phyloP scores from a whole-genome alignment of 768 basidiomycete species.

The Rossbeevera mucosa region DNA sequence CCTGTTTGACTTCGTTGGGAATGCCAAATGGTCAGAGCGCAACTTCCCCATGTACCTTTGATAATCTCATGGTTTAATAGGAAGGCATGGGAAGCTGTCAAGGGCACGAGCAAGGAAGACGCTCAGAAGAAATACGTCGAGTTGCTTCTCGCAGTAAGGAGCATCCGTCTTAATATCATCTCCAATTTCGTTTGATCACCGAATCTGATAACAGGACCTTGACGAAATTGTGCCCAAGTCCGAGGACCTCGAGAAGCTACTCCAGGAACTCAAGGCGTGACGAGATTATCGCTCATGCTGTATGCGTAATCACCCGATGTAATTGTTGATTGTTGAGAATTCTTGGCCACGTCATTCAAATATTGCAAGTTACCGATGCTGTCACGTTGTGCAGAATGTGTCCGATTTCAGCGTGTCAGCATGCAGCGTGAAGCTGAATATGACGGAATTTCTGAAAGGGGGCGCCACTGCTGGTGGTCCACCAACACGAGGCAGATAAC shows the following conservation, averaged over 20 bases:
- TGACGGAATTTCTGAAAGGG: not conserved
- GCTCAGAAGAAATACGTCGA: constrained; percentile 73
- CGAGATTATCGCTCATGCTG: not conserved
- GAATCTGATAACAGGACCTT: constrained; percentile 47
- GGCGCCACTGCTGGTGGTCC: not conserved
- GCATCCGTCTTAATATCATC: not conserved
- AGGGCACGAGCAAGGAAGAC: constrained; percentile 70
- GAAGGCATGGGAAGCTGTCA: constrained; percentile 79
- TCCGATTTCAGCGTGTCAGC: not conserved
- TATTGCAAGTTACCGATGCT: not conserved
- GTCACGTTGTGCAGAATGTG: constrained; percentile 7
- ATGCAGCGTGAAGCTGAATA: not conserved
- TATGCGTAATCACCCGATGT: constrained; percentile 3
- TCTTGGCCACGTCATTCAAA: not conserved
- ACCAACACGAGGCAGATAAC: constrained; percentile 27
- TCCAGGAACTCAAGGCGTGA: constrained; percentile 56
- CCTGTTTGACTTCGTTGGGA: constrained; percentile 79
- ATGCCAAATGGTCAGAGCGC: constrained; percentile 77
- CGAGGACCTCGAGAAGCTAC: constrained; percentile 50
- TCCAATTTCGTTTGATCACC: not conserved
- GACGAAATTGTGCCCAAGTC: constrained; percentile 37
- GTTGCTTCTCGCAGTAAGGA: constrained; percentile 60
- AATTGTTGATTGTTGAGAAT: not conserved
- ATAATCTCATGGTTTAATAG: constrained; percentile 34
- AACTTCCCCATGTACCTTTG: not conserved